Base-by-base conservation (phyloP, 2,329 filamentous ascomycete species). In the Fusarium sp. region DNA sequence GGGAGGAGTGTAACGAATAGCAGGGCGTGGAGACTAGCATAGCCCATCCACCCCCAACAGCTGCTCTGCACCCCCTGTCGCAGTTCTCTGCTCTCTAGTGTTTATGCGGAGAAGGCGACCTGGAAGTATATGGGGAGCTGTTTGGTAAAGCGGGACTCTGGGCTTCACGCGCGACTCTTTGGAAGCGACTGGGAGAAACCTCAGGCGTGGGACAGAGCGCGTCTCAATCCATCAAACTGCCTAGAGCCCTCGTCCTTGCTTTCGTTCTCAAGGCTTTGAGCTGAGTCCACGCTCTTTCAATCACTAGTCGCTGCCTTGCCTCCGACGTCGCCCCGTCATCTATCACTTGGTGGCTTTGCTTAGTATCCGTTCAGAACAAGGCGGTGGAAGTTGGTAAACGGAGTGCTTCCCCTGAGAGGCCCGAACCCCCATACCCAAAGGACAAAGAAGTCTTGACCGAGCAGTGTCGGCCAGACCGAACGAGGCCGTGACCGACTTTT, bases 281-380 rank as follows among this genome's bases (percentile, higher is more conserved):
- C 55, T 64, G 66, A 68, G 57, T 57, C 56, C 56, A 55, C 50
- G 53, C 28, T 65, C 46, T 60, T 50, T 60, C 16, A 50, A 37
- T 48, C 44, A 51, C 41, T 48, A 54, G 34, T 46, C 34, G 46
- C 50, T 61, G 48, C 41, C 51, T 65, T 63, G 54, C 43, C 18
- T 62, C 50, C 62, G 41, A 57, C 53, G 31, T 55, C 51, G 71
- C 66, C 50, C 66, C 36, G 72, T 76, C 72, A 76, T 73, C 68
- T 76, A 65, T 76, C 74, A 76, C 61, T 73, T 74, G 53, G 74
- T 76, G 73, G 74, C 74, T 75, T 64, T 60, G 53, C 51, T 57
- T 69, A 66, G 61, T 65, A 68, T 69, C 57, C 62, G 53, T 57
- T 39, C 60, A 62, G 58, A 51, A 67, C 60, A 66, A 70, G 70